phyloP scores from a whole-genome alignment of 1,139 yeast genomes.

The Meyerozyma athensensis region DNA sequence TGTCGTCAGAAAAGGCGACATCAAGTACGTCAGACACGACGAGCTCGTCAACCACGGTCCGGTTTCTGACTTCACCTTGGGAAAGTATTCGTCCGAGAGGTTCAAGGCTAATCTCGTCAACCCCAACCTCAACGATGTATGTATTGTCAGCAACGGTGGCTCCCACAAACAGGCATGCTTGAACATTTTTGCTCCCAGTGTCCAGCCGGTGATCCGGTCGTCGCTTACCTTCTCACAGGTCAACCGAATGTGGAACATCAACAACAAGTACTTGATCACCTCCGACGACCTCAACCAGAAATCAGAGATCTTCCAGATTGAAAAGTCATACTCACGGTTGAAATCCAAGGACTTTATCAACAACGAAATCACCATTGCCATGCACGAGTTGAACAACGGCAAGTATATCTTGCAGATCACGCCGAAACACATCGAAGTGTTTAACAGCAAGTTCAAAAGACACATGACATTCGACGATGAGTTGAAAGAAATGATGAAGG shows the following conservation, averaged over 20 bases:
- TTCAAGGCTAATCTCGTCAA: conserved; percentile 59
- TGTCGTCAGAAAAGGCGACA: conserved; percentile 22
- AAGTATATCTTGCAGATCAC: conserved; percentile 72
- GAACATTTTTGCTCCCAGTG: conserved; percentile 57
- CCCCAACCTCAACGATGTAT: conserved; percentile 61
- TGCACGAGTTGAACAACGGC: conserved; percentile 57
- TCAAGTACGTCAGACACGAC: conserved; percentile 48
- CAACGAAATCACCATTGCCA: conserved; percentile 60
- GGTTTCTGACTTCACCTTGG: conserved; percentile 62
- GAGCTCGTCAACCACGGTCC: conserved; percentile 69
- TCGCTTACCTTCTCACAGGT: conserved; percentile 73
- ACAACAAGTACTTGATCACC: conserved; percentile 58
- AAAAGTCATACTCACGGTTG: conserved; percentile 61
- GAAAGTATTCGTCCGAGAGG: conserved; percentile 52
- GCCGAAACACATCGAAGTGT: conserved; percentile 58
- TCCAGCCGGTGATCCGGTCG: conserved; percentile 62
- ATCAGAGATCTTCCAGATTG: conserved; percentile 70
- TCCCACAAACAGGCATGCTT: conserved; percentile 51
- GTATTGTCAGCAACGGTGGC: conserved; percentile 71
- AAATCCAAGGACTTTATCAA: conserved; percentile 62
- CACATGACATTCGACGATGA: conserved; percentile 25
- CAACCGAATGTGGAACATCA: conserved; percentile 69
- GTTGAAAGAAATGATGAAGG: conserved; percentile 26
- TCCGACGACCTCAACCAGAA: conserved; percentile 62
- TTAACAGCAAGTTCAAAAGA: conserved; percentile 56